Base-by-base conservation (phyloP, 352 stramenopile genomes). In the Elongisporangium prolatum region DNA sequence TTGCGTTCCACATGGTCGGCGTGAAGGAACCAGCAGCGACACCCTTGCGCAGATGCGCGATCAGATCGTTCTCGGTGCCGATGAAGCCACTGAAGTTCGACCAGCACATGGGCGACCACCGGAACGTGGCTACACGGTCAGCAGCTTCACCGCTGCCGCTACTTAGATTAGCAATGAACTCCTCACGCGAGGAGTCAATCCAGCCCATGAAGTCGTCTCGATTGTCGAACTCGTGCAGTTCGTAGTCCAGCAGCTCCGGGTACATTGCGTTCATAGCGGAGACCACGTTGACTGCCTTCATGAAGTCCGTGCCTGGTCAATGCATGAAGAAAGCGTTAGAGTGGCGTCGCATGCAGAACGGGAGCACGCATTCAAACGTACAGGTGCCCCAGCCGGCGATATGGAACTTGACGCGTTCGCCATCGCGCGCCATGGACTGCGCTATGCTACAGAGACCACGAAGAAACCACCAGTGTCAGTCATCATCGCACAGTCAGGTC, bases 371-470 rank as follows among this genome's bases (percentile, higher is more conserved):
- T 10, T 3, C 9, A 16, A 16, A 77, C 59, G 59, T 57, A 77
- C 83, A 91, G 52, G 74, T 75, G 51, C 60, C 72, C 83, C 83
- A 93, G n/a, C 83, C 83, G 20, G 80, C 75, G 63, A 93, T 68
- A 65, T 91, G 74, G 67, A 84, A 88, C n/a, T 63, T 60, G 7
- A 59, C 67, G 49, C 60, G 66, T 21, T 55, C 57, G 50, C 49
- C 52, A 7, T 63, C 17, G 48, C 20, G 50, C 59, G 54, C 53
- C 22, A 86, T 61, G 50, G 74, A 82, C 61, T 79, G 68, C 21
- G 54, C 28, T 25, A 90, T 56, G 50, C 77, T 89, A 54, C 20
- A 57, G 38, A 44, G 17, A 28, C 44, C 9, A 59, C 7, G 60
- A 6, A 54, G 1, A 50, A 2, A 34, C 6, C 54, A 18, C 28